Conservation (phyloP, 2,329 filamentous ascomycete species). For the Huntiella savannae region DNA sequence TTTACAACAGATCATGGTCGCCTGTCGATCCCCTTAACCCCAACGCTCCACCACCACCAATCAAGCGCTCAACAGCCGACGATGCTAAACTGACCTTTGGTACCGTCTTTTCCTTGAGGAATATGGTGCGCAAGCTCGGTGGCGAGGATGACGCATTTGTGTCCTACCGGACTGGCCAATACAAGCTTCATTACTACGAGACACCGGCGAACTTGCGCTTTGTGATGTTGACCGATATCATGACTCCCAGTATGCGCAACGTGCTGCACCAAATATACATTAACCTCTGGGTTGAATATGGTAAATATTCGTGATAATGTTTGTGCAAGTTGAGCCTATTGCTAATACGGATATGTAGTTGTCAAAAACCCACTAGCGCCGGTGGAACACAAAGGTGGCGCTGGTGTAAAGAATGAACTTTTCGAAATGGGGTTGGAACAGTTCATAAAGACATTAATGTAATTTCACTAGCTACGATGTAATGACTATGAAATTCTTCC, state of each 20-base stretch:
- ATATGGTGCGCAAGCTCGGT: conserved; percentile 90
- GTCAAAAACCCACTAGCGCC: conserved; percentile 53
- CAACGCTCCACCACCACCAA: conserved; percentile 14
- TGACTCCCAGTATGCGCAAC: conserved; percentile 74
- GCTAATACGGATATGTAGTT: conserved; percentile 23
- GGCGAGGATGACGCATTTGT: conserved; percentile 91
- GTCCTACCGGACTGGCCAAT: conserved; percentile 78
- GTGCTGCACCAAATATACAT: conserved; percentile 97
- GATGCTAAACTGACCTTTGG: conserved; percentile 96
- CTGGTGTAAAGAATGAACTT: conserved; percentile 51
- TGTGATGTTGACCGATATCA: conserved; percentile 86
- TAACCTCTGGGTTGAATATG: conserved; percentile 92
- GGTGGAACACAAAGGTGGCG: conserved; percentile 48
- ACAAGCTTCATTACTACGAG: conserved; percentile 98
- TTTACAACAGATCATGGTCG: conserved; percentile 81
- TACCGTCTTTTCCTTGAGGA: conserved; percentile 85
- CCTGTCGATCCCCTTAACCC: conserved; percentile 22
- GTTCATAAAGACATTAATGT: conserved; percentile 51
- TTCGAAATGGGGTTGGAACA: conserved; percentile 58
- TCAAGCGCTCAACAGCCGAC: conserved; percentile 31
- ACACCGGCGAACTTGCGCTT: conserved; percentile 91
- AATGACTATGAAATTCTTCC: conserved; percentile 1
- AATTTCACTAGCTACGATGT: conserved; percentile 15
- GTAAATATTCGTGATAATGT: conserved; percentile 25
- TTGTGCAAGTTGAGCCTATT: background rate